Conservation (phyloP, 2,329 filamentous ascomycete species). For the Colletotrichum navitas region DNA sequence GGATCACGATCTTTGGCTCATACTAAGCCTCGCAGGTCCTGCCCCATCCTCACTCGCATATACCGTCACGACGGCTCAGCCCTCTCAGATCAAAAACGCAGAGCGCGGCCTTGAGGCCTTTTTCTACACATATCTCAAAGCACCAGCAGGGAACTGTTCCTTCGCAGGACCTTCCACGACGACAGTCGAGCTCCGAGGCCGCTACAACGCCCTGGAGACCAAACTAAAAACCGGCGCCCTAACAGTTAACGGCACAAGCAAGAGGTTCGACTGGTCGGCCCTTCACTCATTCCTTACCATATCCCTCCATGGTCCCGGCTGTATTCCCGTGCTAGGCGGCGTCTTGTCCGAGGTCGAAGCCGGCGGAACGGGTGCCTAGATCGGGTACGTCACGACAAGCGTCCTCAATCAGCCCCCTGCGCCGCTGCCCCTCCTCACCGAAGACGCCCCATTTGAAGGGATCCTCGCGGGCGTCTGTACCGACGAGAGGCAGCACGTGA, state of each 20-base stretch:
- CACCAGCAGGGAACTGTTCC: neutral
- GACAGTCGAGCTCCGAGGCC: neutral
- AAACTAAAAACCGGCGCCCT: conserved; percentile 8
- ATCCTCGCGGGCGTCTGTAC: conserved; percentile 26
- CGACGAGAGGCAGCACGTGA: conserved; percentile 18
- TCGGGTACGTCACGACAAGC: conserved; percentile 5
- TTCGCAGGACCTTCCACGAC: conserved; percentile 1
- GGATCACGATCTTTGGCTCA: neutral
- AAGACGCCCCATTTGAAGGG: conserved; percentile 14
- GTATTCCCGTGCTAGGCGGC: conserved; percentile 11
- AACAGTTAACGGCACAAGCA: neutral
- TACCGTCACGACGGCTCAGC: conserved; percentile 20
- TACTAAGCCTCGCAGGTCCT: neutral
- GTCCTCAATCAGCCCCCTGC: conserved; percentile 1
- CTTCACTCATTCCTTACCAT: conserved; percentile 11
- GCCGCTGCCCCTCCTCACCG: conserved; percentile 6
- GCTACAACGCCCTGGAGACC: conserved; percentile 11
- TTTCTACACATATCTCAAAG: conserved; percentile 17
- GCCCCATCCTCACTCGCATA: conserved; percentile 21
- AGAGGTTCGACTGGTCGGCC: conserved; percentile 30
- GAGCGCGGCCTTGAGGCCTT: conserved; percentile 26
- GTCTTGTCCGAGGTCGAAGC: conserved; percentile 16
- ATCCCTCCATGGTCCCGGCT: conserved; percentile 1
- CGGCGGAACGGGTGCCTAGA: neutral
- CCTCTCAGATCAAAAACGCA: conserved; percentile 16